Base-by-base conservation (phyloP, 768 basidiomycete genomes). In the Termitomyces sp. region DNA sequence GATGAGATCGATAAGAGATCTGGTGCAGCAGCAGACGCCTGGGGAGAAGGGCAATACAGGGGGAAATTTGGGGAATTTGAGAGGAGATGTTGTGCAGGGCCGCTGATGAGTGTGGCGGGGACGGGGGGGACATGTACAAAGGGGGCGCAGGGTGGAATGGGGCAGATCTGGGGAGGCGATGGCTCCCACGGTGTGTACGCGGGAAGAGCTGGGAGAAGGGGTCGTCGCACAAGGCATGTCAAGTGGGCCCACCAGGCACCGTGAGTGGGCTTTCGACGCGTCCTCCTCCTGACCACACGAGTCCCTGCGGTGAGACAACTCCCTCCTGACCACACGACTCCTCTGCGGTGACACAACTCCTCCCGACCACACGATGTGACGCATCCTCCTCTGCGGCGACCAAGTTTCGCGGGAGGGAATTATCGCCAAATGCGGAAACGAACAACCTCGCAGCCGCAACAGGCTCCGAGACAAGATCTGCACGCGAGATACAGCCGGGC, bases 141-240 rank as follows among this genome's bases (percentile, higher is more conserved):
- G 45, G 30, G 12, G 59, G 64, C 50, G 61, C 48, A 9, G 64
- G 56, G 47, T 49, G 16, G 19, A 27, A 56, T 32, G 25, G 37
- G 58, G 43, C 4, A 41, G 39, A 51, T 37, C 21, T 48, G 12
- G n/a, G 6, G 17, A 23, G 34, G 43, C 21, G 6, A 56, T 47
- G 19, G 27, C 52, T 71, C 72, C 69, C 72, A 70, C 73, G 72
- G 66, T 74, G 70, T 58, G 45, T 64, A 50, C 70, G 64, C 72
- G 67, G 42, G 42, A 65, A 72, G 63, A 47, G 37, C n/a, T 51
- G 35, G 49, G 23, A 50, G 49, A 50, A 50, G 23, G n/a, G 35
- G 50, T 51, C 17, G 50, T 51, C 37, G 50, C 27, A n/a, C 50
- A 51, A 51, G 37, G 25, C 49, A 51, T 51, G 50, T 51, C 50